Conservation (phyloP, 2,329 filamentous ascomycete genomes). For the Cyanodermella asteris region DNA sequence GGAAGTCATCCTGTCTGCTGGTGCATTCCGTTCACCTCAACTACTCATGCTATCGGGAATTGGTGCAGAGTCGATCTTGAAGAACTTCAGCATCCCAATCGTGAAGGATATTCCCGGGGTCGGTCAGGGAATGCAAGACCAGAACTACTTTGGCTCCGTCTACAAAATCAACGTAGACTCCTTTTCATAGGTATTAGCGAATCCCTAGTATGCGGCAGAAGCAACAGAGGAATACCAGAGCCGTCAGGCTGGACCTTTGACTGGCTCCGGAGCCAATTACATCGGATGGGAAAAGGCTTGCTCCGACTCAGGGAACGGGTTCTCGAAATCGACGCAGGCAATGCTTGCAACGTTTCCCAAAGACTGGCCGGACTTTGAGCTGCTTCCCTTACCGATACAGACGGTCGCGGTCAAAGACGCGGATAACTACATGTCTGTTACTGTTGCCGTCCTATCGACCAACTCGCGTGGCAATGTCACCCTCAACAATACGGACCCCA, state of each 20-base stretch:
- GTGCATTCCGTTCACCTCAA: slow-evolving; percentile 4
- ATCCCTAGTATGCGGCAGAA: not conserved
- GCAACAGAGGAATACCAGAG: slow-evolving; percentile 1
- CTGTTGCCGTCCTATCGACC: not conserved
- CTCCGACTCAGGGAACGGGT: not conserved
- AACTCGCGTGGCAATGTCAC: slow-evolving; percentile 5
- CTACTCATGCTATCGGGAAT: slow-evolving; percentile 25
- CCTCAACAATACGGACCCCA: slow-evolving; percentile 3
- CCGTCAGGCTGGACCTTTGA: slow-evolving; percentile 3
- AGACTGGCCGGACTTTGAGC: slow-evolving; percentile 5
- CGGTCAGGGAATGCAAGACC: slow-evolving; percentile 4
- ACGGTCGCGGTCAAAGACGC: not conserved
- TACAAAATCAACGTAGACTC: slow-evolving; percentile 1
- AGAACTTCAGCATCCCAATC: slow-evolving; percentile 23
- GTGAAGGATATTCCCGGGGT: slow-evolving; percentile 18
- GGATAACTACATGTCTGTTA: slow-evolving; percentile 1
- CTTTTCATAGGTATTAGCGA: not conserved
- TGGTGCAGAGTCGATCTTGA: slow-evolving; percentile 21
- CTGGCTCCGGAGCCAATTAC: not conserved
- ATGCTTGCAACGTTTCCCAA: slow-evolving; percentile 1
- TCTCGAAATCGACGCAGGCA: not conserved
- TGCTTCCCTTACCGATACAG: not conserved
- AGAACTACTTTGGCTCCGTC: slow-evolving; percentile 1
- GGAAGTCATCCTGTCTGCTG: slow-evolving; percentile 5
- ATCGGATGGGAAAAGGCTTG: slow-evolving; percentile 4